Conservation (phyloP, 495 filamentous ascomycete genomes). For the Corynascus novoguineensis region DNA sequence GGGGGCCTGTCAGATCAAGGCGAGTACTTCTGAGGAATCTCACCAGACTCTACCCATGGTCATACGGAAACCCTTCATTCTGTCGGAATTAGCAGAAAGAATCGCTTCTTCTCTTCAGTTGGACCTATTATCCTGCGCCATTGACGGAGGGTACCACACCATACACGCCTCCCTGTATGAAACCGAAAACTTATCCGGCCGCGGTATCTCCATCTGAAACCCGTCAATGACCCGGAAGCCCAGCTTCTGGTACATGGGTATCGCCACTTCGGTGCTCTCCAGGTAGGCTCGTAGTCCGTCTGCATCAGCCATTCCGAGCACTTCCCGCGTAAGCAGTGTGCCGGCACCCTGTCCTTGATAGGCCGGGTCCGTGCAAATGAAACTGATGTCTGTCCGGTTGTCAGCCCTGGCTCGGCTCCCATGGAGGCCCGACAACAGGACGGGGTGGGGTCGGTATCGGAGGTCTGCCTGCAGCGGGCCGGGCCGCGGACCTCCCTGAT, state of each 20-base stretch:
- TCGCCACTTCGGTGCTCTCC: slow-evolving; percentile 39
- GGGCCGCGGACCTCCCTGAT: background rate
- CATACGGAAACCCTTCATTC: no score
- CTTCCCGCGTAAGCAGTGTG: slow-evolving; percentile 29
- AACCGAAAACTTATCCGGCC: background rate
- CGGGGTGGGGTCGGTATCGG: background rate
- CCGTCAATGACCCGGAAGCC: slow-evolving; percentile 34
- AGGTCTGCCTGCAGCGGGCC: slow-evolving; percentile 1
- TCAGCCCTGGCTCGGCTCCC: background rate
- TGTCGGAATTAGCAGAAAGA: background rate
- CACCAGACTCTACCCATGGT: no score
- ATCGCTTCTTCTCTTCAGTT: background rate
- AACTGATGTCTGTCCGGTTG: slow-evolving; percentile 27
- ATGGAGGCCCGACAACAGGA: background rate
- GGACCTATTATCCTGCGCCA: background rate
- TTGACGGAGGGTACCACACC: slow-evolving; percentile 22
- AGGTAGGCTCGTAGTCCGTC: slow-evolving; percentile 39
- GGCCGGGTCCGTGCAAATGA: slow-evolving; percentile 39
- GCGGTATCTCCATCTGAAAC: slow-evolving; percentile 30
- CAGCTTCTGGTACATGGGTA: slow-evolving; percentile 36
- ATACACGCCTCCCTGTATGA: slow-evolving; percentile 31
- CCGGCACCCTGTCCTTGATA: slow-evolving; percentile 41
- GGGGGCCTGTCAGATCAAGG: no score
- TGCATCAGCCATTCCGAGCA: slow-evolving; percentile 33
- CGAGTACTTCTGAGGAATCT: no score